Conservation (phyloP, 2,329 filamentous ascomycete genomes). For the Fusarium staphyleae region DNA sequence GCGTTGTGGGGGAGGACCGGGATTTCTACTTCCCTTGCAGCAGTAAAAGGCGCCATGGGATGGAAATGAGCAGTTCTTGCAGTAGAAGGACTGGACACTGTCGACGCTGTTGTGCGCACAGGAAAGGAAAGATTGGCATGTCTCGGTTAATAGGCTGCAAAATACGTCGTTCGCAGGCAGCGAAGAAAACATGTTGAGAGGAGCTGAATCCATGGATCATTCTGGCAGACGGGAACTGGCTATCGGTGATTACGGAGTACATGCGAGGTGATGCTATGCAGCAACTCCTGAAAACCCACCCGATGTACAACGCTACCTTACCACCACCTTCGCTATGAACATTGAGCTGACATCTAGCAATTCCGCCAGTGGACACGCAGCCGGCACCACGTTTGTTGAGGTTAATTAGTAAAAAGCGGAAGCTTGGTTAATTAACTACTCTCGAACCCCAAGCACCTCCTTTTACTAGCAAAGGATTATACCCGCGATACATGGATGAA, state of each 20-base stretch:
- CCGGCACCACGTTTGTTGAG: too few relatives aligned
- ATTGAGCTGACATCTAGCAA: slow-evolving; percentile 14
- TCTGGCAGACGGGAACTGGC: too few relatives aligned
- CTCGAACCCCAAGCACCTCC: slow-evolving; percentile 39
- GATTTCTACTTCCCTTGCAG: slow-evolving; percentile 38
- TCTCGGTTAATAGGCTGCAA: slow-evolving; percentile 34
- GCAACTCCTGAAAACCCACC: slow-evolving; percentile 18
- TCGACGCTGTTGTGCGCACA: slow-evolving; percentile 22
- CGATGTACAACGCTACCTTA: slow-evolving; percentile 16
- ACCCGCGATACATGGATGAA: slow-evolving; percentile 30
- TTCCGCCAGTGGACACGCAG: slow-evolving; percentile 27
- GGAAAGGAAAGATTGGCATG: slow-evolving; percentile 15
- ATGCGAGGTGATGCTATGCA: slow-evolving; percentile 22
- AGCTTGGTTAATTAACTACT: too few relatives aligned
- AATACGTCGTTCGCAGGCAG: slow-evolving; percentile 5
- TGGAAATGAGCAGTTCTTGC: slow-evolving; percentile 35
- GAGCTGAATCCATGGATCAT: slow-evolving; percentile 23
- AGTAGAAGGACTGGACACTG: slow-evolving; percentile 4
- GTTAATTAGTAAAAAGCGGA: too few relatives aligned
- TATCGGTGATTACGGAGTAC: slow-evolving; percentile 36
- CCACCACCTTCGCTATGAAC: slow-evolving; percentile 11
- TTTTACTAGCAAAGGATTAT: slow-evolving; percentile 38
- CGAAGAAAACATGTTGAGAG: slow-evolving; percentile 15
- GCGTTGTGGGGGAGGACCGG: slow-evolving; percentile 23
- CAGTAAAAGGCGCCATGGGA: slow-evolving; percentile 31